A percentile compares a stretch with the other conserved stretches of the same genome.
phyloP scores from a whole-genome alignment of 1,139 yeast species.

The Geotrichum cucujoidarum region DNA sequence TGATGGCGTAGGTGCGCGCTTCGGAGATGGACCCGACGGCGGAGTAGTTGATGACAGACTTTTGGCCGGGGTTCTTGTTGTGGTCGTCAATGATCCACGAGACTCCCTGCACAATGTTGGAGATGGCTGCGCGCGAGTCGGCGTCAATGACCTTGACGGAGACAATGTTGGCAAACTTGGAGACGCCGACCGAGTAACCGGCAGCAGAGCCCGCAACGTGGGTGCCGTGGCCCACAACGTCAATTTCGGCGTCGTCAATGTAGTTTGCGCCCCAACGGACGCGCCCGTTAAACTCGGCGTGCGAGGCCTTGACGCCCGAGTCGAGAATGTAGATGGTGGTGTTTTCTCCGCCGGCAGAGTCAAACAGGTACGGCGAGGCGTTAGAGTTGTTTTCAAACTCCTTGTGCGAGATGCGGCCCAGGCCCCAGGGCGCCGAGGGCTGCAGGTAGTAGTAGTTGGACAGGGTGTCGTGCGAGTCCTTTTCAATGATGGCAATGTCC shows the following conservation, averaged over 20 bases:
- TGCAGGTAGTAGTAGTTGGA: slow-evolving; percentile 16
- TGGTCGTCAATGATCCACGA: slow-evolving; percentile 47
- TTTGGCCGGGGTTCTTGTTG: slow-evolving; percentile 62
- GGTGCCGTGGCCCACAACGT: slow-evolving; percentile 42
- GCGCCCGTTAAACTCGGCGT: slow-evolving; percentile 49
- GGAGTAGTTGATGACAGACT: slow-evolving; percentile 87
- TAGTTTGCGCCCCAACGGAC: slow-evolving; percentile 38
- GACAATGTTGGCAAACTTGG: slow-evolving; percentile 42
- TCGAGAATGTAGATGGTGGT: slow-evolving; percentile 54
- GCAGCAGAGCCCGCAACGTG: slow-evolving; percentile 46
- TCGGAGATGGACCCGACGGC: slow-evolving; percentile 85
- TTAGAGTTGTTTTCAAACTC: slow-evolving; percentile 8
- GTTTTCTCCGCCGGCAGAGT: slow-evolving; percentile 47
- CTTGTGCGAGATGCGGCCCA: slow-evolving; percentile 48
- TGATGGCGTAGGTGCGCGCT: slow-evolving; percentile 73
- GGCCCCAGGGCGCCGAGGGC: slow-evolving; percentile 47
- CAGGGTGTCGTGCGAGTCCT: slow-evolving; percentile 38
- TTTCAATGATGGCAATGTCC: slow-evolving; percentile 46
- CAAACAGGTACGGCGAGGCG: slow-evolving; percentile 41
- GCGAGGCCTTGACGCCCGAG: slow-evolving; percentile 43
- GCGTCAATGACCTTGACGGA: slow-evolving; percentile 39
- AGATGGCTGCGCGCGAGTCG: slow-evolving; percentile 34
- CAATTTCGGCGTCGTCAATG: slow-evolving; percentile 35
- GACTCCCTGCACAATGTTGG: slow-evolving; percentile 32
- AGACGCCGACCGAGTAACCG: slow-evolving; percentile 42